Conservation (phyloP, 2,329 filamentous ascomycete species). For the Cladorrhinum sp. region DNA sequence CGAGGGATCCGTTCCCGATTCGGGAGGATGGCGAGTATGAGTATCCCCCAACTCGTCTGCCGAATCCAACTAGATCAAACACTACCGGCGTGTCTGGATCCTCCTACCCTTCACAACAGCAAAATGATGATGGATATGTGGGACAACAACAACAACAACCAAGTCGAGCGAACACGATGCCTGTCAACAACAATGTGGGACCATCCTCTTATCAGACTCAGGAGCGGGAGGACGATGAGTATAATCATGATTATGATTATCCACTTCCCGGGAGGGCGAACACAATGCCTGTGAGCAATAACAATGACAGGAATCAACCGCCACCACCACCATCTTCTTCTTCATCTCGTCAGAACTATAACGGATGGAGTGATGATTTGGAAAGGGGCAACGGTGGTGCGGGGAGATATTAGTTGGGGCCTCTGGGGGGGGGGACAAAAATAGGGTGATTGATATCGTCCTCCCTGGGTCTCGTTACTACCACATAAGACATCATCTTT, state of each 20-base stretch:
- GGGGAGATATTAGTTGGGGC: slow-evolving; percentile 17
- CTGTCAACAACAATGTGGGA: background rate
- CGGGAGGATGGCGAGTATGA: background rate
- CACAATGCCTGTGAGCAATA: slow-evolving; percentile 4
- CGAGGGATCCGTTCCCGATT: background rate
- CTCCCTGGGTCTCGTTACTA: too few species aligned
- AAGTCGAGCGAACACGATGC: background rate
- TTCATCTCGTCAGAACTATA: slow-evolving; percentile 12
- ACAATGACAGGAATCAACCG: slow-evolving; percentile 5
- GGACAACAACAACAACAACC: background rate
- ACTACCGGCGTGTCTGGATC: background rate
- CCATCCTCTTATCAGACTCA: background rate
- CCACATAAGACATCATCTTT: too few species aligned
- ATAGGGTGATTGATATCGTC: too few species aligned
- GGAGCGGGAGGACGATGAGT: background rate
- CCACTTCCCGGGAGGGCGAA: background rate
- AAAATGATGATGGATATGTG: background rate
- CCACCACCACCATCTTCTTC: slow-evolving; percentile 5
- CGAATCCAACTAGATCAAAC: background rate
- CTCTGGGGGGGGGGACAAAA: background rate
- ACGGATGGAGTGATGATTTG: slow-evolving; percentile 28
- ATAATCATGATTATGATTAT: background rate
- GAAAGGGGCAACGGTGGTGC: slow-evolving; percentile 22
- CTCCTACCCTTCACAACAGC: background rate
- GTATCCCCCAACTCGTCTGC: background rate